Percentiles rank a stretch among this genome's conserved stretches.
These are phyloP conservation scores for Stevia rebaudiana DNA, from an alignment of 140 eudicot genomes.

Conservation along the genomic window DNA sequence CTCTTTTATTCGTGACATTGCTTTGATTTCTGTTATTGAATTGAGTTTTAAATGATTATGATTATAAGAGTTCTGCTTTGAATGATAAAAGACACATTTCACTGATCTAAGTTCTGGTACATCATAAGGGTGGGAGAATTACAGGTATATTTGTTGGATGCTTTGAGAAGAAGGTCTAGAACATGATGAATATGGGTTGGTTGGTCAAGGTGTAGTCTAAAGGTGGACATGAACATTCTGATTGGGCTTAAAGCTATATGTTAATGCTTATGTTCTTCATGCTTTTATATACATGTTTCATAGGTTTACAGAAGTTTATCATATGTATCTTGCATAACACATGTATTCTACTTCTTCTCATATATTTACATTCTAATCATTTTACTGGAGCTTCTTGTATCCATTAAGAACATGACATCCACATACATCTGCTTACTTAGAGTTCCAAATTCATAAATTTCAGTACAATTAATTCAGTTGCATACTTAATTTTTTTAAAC, in stretches of 20 bases:
- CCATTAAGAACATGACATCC: neutral
- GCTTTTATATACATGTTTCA: neutral
- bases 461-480: neutral
- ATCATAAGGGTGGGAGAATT: too few species aligned
- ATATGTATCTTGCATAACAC: neutral
- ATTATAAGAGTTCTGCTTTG: too few species aligned
- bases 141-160: too few species aligned
- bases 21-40: too few species aligned
- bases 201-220: too few species aligned
- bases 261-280: neutral
- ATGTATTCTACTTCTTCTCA: neutral
- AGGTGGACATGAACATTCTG: too few species aligned
- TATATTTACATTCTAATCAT: neutral
- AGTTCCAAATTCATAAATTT: slow-evolving; percentile 11
- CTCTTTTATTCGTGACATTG: too few species aligned
- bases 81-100: too few species aligned
- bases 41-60: too few species aligned
- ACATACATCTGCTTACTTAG: neutral
- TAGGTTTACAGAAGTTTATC: neutral
- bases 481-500: neutral
- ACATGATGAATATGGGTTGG: too few species aligned
- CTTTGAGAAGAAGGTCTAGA: too few species aligned
- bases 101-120: too few species aligned
- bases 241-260: neutral
- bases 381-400: slow-evolving; percentile 21